Evolutionary conservation across 2,329 filamentous ascomycete genomes (phyloP).

Genomic region (Beauveria sp.): DNA sequence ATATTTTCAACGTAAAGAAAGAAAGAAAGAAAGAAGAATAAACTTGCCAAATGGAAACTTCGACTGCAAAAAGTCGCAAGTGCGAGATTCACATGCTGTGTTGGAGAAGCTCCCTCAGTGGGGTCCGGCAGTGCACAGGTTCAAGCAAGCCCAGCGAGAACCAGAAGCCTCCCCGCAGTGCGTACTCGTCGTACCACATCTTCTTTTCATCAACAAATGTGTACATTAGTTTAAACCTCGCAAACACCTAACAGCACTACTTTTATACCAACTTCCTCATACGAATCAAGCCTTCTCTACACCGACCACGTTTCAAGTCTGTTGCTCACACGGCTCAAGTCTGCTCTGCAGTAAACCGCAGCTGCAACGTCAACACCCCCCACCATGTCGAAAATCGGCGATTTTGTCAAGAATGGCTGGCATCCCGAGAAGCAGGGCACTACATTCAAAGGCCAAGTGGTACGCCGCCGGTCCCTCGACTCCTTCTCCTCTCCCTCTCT

Average conservation of each 20-base stretch:
- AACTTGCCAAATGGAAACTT: no score
- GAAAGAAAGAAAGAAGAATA: no score
- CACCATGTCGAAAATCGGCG: slow-evolving; percentile 35
- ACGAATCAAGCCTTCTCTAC: no score
- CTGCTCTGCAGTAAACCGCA: background rate
- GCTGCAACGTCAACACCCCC: slow-evolving; percentile 20
- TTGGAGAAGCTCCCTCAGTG: no score
- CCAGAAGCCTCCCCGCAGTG: background rate
- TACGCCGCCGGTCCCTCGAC: slow-evolving; percentile 22
- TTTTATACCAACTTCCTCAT: background rate
- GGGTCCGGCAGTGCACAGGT: no score
- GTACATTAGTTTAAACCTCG: background rate
- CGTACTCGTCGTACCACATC: background rate
- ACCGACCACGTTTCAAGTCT: no score
- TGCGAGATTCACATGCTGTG: no score
- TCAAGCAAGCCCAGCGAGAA: no score
- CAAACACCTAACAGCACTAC: background rate
- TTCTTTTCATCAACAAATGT: background rate
- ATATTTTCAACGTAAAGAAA: no score
- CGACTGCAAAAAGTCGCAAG: no score
- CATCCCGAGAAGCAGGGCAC: slow-evolving; percentile 39
- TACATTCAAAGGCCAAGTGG: slow-evolving; percentile 37
- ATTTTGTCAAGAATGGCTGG: slow-evolving; percentile 44
- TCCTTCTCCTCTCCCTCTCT: background rate
- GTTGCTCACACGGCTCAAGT: background rate